Conservation (phyloP, 2,329 filamentous ascomycete genomes). For the Lizonia empirigonia region DNA sequence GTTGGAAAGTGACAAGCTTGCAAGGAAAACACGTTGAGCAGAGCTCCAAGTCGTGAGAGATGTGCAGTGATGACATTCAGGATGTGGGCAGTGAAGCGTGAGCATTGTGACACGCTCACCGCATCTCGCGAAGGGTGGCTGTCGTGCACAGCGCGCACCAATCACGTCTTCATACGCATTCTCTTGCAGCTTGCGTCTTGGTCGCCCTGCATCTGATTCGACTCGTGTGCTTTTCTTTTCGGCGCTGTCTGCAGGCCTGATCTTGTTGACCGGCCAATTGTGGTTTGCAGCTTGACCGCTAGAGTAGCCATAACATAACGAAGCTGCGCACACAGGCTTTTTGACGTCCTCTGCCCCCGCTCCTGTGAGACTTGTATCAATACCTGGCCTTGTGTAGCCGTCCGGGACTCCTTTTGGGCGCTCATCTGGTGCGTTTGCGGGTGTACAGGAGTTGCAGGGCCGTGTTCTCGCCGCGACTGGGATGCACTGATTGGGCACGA, state of each 20-base stretch:
- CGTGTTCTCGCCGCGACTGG: slow-evolving; percentile 5
- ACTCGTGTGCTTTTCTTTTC: slow-evolving; percentile 19
- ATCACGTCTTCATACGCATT: slow-evolving; percentile 22
- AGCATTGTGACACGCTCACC: slow-evolving; percentile 31
- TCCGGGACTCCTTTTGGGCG: slow-evolving; percentile 14
- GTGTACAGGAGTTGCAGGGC: slow-evolving; percentile 15
- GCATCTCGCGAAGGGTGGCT: slow-evolving; percentile 32
- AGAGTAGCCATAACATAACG: slow-evolving; percentile 25
- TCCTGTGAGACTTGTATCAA: slow-evolving; percentile 22
- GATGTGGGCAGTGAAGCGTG: slow-evolving; percentile 19
- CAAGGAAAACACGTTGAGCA: not conserved
- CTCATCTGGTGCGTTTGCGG: slow-evolving; percentile 9
- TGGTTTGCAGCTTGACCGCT: slow-evolving; percentile 35
- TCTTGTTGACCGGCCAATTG: slow-evolving; percentile 11
- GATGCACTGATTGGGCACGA: slow-evolving; percentile 9
- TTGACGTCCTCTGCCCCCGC: slow-evolving; percentile 20
- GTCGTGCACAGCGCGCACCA: slow-evolving; percentile 25
- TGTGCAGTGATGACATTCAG: slow-evolving; percentile 4
- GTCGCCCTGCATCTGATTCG: slow-evolving; percentile 27
- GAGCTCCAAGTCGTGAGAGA: not conserved
- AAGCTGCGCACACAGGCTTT: slow-evolving; percentile 22
- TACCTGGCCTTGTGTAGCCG: slow-evolving; percentile 20
- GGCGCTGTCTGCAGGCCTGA: slow-evolving; percentile 28
- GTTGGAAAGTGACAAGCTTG: not conserved
- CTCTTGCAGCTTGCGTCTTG: slow-evolving; percentile 24